Conservation (phyloP, 2,329 filamentous ascomycete genomes). For the Monosporascus ibericus region DNA sequence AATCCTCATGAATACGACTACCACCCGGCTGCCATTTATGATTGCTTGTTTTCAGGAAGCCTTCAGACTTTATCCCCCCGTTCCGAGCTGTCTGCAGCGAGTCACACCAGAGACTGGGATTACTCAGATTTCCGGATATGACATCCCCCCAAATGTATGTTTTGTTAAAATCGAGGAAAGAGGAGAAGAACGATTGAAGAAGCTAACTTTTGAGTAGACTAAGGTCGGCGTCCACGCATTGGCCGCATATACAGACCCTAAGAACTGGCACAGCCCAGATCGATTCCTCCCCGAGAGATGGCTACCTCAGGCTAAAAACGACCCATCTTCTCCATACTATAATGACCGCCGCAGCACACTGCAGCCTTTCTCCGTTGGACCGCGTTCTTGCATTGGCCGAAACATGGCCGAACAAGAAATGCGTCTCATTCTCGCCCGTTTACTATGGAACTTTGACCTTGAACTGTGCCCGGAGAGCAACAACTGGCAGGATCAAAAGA, state of each 20-base stretch:
- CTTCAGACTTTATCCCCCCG: slow-evolving; percentile 19
- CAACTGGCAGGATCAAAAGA: no score
- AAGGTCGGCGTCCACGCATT: slow-evolving; percentile 19
- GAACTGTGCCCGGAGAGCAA: background rate
- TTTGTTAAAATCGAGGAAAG: background rate
- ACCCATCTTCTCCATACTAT: slow-evolving; percentile 18
- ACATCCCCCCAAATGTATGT: slow-evolving; percentile 18
- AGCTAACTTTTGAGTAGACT: slow-evolving; percentile 1
- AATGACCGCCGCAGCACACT: slow-evolving; percentile 19
- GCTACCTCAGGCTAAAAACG: slow-evolving; percentile 14
- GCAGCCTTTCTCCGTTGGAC: slow-evolving; percentile 18
- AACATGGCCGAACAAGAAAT: slow-evolving; percentile 21
- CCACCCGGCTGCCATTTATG: slow-evolving; percentile 16
- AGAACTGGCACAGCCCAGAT: slow-evolving; percentile 17
- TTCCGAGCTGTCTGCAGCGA: slow-evolving; percentile 15
- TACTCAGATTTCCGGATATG: slow-evolving; percentile 14
- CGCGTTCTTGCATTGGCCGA: slow-evolving; percentile 18
- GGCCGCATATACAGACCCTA: slow-evolving; percentile 17
- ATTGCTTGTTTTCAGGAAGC: slow-evolving; percentile 19
- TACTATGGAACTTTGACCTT: slow-evolving; percentile 2
- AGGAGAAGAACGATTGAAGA: no score
- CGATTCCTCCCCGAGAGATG: slow-evolving; percentile 20
- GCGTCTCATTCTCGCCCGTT: slow-evolving; percentile 7
- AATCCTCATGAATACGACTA: slow-evolving; percentile 33
- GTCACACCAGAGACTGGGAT: slow-evolving; percentile 14